These are phyloP conservation scores for Rhizoclosmatium globosum DNA, from an alignment of 192 early-diverging fungal species.

Conservation along the genomic window DNA sequence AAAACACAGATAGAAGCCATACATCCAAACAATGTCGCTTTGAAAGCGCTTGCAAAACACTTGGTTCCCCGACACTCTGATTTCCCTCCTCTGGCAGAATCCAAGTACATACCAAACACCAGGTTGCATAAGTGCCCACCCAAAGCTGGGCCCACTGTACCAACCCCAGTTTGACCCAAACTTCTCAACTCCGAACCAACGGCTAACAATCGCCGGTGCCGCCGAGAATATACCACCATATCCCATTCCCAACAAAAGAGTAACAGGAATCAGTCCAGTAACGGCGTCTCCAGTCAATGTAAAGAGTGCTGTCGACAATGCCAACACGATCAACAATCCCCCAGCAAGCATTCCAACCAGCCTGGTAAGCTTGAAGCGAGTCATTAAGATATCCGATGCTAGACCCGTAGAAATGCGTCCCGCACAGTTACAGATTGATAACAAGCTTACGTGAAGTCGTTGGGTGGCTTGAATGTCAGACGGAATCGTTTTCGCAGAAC, in stretches of 20 bases:
- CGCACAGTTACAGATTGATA: constrained; percentile 49
- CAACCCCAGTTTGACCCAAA: constrained; percentile 51
- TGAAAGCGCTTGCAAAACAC: constrained; percentile 41
- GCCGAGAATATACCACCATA: constrained; percentile 49
- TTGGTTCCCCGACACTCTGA: constrained; percentile 29
- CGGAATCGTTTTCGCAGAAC: not conserved
- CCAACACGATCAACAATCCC: constrained; percentile 14
- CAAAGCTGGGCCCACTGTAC: constrained; percentile 51
- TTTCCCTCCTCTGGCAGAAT: constrained; percentile 11
- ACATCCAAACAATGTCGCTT: constrained; percentile 17
- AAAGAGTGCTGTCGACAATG: not conserved
- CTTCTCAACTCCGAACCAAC: constrained; percentile 43
- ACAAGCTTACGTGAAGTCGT: constrained; percentile 43
- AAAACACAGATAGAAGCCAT: constrained; percentile 4
- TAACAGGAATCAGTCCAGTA: not conserved
- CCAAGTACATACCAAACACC: constrained; percentile 48
- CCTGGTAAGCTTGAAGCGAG: constrained; percentile 21
- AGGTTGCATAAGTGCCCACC: constrained; percentile 52
- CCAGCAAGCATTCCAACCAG: constrained; percentile 31
- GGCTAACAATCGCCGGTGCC: constrained; percentile 48
- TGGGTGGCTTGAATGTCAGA: constrained; percentile 29
- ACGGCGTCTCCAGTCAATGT: not conserved
- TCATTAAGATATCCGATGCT: constrained; percentile 33
- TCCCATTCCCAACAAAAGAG: constrained; percentile 38
- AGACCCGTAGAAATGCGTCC: constrained; percentile 48